A percentile compares a stretch with the other conserved stretches of the same genome.
These are phyloP conservation scores for Coniella vitis DNA, from an alignment of 2,329 filamentous ascomycete species.

Conservation along the genomic window DNA sequence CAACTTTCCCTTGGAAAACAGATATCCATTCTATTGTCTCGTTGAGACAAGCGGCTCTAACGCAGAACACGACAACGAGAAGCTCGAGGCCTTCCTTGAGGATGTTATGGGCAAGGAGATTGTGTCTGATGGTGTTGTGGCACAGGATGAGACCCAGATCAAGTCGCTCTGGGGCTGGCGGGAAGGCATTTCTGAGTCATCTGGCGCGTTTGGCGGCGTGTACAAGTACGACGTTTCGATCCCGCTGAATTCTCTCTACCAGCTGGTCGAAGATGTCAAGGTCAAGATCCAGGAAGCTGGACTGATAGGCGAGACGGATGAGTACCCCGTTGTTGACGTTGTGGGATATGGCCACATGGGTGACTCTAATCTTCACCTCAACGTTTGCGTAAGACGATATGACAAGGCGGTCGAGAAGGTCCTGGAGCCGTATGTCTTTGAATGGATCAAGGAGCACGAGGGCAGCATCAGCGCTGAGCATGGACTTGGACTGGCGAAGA, in stretches of 20 bases:
- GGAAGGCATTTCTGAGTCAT: slow-evolving; percentile 83
- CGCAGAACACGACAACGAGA: slow-evolving; percentile 84
- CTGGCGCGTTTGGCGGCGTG: slow-evolving; percentile 86
- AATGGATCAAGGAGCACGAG: slow-evolving; percentile 84
- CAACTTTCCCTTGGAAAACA: slow-evolving; percentile 72
- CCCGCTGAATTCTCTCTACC: slow-evolving; percentile 79
- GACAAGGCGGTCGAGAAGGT: slow-evolving; percentile 80
- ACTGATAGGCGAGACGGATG: slow-evolving; percentile 68
- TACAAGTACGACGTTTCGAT: slow-evolving; percentile 99
- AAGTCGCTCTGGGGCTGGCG: slow-evolving; percentile 84
- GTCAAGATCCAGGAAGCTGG: slow-evolving; percentile 66
- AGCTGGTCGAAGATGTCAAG: slow-evolving; percentile 78
- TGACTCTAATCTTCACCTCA: slow-evolving; percentile 90
- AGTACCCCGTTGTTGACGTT: slow-evolving; percentile 77
- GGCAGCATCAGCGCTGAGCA: slow-evolving; percentile 98
- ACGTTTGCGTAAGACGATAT: slow-evolving; percentile 75
- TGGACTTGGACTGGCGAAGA: slow-evolving; percentile 89
- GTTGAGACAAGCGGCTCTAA: slow-evolving; percentile 96
- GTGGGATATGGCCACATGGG: slow-evolving; percentile 98
- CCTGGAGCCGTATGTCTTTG: slow-evolving; percentile 92
- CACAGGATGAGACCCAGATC: slow-evolving; percentile 88
- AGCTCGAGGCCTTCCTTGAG: slow-evolving; percentile 85
- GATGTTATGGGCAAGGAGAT: slow-evolving; percentile 84
- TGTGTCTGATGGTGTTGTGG: slow-evolving; percentile 82
- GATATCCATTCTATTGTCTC: slow-evolving; percentile 91